A percentile compares a stretch with the other conserved stretches of the same genome.
Evolutionary conservation across 495 filamentous ascomycete genomes (phyloP).

Genomic region (Tuber aestivum): DNA sequence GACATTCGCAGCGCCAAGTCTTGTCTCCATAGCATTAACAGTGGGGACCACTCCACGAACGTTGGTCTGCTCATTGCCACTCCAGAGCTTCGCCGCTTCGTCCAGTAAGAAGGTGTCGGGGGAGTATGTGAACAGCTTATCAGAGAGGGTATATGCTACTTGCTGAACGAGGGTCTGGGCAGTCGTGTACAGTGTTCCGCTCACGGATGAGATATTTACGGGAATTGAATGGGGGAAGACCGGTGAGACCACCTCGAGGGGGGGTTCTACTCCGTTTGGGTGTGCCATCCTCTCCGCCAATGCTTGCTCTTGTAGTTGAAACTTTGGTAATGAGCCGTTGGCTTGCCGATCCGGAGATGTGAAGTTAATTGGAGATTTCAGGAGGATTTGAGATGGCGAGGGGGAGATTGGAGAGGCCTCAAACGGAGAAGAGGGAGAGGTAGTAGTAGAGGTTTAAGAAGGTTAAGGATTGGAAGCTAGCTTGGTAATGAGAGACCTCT

Average conservation of each 20-base stretch:
- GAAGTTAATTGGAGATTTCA: conserved; percentile 21
- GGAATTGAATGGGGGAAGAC: conserved; percentile 58
- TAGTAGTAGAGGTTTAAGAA: conserved; percentile 1
- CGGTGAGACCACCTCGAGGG: conserved; percentile 49
- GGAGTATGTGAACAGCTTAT: conserved; percentile 95
- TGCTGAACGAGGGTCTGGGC: conserved; percentile 91
- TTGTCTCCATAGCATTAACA: conserved; percentile 74
- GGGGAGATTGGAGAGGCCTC: conserved; percentile 14
- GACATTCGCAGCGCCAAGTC: conserved; percentile 83
- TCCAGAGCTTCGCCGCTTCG: conserved; percentile 71
- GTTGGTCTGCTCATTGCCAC: conserved; percentile 59
- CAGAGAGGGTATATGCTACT: conserved; percentile 84
- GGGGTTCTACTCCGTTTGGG: conserved; percentile 19
- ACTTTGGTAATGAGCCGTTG: conserved; percentile 17
- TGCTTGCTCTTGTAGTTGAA: conserved; percentile 29
- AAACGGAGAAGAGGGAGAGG: conserved; percentile 2
- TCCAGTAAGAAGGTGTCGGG: conserved; percentile 89
- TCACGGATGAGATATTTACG: conserved; percentile 60
- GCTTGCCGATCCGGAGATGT: conserved; percentile 17
- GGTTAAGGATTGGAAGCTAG: conserved; percentile 11
- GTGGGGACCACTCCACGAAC: conserved; percentile 71
- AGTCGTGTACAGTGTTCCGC: conserved; percentile 83
- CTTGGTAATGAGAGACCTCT: conserved; percentile 15
- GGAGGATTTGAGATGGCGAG: conserved; percentile 23
- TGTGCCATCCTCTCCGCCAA: conserved; percentile 19